Base-by-base conservation (phyloP, 2,329 filamentous ascomycete species). In the Didymella pinodella region DNA sequence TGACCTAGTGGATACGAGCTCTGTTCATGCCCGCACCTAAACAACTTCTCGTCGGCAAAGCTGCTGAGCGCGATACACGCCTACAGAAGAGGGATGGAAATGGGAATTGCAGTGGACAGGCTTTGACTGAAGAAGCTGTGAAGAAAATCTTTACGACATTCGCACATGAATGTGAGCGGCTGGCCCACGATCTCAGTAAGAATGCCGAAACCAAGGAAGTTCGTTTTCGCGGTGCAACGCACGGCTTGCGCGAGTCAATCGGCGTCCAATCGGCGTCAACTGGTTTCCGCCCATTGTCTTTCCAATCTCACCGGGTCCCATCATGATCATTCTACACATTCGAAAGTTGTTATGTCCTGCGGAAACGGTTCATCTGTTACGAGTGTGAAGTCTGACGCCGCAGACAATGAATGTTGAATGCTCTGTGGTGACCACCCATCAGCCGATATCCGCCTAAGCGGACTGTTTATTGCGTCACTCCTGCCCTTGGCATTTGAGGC, bases 371-470 rank as follows among this genome's bases (percentile, higher is more conserved):
- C 7, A 4, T 25, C 18, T 18, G 20, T 25, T 6, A 18, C 22
- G 4, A 29, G n/a, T 34, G 29, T 18, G 25, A 28, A 36, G 14
- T 20, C 16, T 12, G 18, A 11, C 8, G 26, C 20, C 16, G 26
- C 38, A 29, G 22, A 36, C 44, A 11, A 12, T 34, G 31, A 18
- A 16, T n/a, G 40, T 50, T 41, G 40, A 45, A n/a, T 46, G 26
- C 16, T 26, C 14, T 40, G 29, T 8, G 10, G 40, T 50, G 46
- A 28, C 50, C 36, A 28, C 16, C 18, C 32, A 36, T 46, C 49
- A 31, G 59, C 54, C 54, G 43, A 61, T 8, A 50, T 44, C 18
- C 54, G 50, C 54, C 47, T 52, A 38, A 59, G 45, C 38, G 56
- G 49, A 29, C 40, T 46, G 18, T 26, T 11, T 25, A 58, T 58